Percentiles rank a stretch among this genome's conserved stretches.
phyloP scores from a whole-genome alignment of 306 rosid species.

The Malus orientalis region DNA sequence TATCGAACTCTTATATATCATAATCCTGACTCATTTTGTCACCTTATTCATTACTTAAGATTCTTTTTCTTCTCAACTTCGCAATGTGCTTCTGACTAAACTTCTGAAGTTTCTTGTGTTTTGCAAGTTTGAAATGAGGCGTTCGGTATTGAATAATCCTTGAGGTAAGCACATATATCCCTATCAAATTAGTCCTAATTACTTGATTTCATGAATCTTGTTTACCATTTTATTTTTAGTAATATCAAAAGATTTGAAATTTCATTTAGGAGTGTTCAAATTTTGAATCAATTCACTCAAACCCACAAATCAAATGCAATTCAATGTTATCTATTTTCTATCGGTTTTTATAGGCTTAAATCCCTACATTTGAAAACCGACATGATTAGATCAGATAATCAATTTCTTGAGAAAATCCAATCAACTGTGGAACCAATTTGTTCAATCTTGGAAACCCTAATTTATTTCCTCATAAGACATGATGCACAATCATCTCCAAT shows the following conservation, averaged over 20 bases:
- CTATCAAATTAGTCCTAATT: not conserved
- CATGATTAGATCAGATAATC: not conserved
- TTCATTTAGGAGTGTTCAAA: not conserved
- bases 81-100: not conserved
- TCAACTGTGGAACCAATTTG: not conserved
- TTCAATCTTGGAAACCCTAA: too few species aligned
- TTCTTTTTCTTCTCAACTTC: not conserved
- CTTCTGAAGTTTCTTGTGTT: not conserved
- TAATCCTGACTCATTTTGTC: not conserved
- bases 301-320: not conserved
- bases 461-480: not conserved
- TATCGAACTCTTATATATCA: not conserved
- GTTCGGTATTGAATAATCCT: not conserved
- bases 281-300: not conserved
- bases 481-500: not conserved
- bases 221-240: not conserved
- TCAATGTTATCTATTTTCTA: not conserved
- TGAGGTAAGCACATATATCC: not conserved
- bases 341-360: not conserved
- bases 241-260: not conserved
- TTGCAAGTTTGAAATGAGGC: not conserved
- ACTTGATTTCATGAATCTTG: not conserved
- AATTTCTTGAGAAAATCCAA: not conserved
- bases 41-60: not conserved
- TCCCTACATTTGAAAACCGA: not conserved